Conservation (phyloP, 768 basidiomycete species). For the Panellus pusillus region DNA sequence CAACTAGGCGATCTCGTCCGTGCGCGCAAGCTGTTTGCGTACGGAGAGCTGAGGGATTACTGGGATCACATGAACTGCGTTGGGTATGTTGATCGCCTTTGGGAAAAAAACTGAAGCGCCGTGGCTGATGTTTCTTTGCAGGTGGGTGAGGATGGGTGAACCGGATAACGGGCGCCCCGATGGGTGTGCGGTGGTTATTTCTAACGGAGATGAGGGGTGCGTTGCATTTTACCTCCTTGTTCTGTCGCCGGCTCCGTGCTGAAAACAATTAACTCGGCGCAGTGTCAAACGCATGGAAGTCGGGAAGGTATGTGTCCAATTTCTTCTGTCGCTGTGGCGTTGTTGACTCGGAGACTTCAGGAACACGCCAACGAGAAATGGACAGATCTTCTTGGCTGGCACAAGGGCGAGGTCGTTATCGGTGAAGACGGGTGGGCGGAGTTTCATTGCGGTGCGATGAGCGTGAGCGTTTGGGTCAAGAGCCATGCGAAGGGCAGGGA, state of each 20-base stretch:
- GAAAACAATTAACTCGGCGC: conserved; percentile 1
- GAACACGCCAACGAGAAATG: conserved; percentile 29
- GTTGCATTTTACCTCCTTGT: neutral
- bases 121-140: neutral
- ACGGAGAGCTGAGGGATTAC: conserved; percentile 49
- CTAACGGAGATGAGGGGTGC: conserved; percentile 37
- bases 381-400: conserved; percentile 31
- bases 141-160: conserved; percentile 51
- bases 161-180: conserved; percentile 29
- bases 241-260: neutral
- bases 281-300: conserved; percentile 44
- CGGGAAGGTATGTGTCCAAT: conserved; percentile 34
- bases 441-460: conserved; percentile 23
- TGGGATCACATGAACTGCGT: conserved; percentile 48
- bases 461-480: conserved; percentile 27
- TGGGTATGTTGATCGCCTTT: conserved; percentile 30
- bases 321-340: neutral
- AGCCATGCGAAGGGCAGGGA: conserved; percentile 21
- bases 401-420: conserved; percentile 27
- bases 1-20: conserved; percentile 24
- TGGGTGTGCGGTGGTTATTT: conserved; percentile 50
- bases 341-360: neutral
- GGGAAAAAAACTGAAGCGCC: neutral
- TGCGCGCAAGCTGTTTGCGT: conserved; percentile 47
- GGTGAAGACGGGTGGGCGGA: conserved; percentile 42